Conservation (phyloP, 2,329 filamentous ascomycete species). For the Trichophyton schoenleinii region DNA sequence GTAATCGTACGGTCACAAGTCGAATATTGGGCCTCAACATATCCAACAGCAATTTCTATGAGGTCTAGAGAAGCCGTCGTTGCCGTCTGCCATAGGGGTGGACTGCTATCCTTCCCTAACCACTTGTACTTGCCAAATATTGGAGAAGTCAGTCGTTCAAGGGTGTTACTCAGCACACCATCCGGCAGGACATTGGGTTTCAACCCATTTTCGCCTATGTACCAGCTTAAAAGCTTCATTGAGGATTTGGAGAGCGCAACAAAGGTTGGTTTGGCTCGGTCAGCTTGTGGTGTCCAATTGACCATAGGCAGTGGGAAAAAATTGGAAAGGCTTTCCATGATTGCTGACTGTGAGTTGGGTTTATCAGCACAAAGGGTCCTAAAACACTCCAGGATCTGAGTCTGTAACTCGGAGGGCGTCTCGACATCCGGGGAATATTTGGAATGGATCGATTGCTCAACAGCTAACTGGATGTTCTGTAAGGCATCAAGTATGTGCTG, state of each 20-base stretch:
- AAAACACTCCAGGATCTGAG: constrained; percentile 24
- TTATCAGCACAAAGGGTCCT: constrained; percentile 28
- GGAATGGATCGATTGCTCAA: constrained; percentile 52
- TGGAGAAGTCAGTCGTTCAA: constrained; percentile 56
- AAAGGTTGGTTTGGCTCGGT: constrained; percentile 56
- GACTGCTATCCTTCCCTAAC: constrained; percentile 55
- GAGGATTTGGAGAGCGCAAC: constrained; percentile 77
- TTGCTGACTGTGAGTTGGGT: constrained; percentile 24
- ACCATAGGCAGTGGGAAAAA: constrained; percentile 50
- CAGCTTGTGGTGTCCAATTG: constrained; percentile 26
- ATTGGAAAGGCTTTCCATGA: constrained; percentile 44
- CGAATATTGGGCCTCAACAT: constrained; percentile 38
- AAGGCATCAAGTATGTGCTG: constrained; percentile 57
- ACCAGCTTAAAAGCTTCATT: constrained; percentile 52
- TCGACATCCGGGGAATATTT: constrained; percentile 30
- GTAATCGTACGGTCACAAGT: constrained; percentile 26
- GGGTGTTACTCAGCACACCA: constrained; percentile 51
- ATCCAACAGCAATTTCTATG: constrained; percentile 52
- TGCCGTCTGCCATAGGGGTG: constrained; percentile 66
- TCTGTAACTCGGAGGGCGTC: constrained; percentile 27
- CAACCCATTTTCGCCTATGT: constrained; percentile 28
- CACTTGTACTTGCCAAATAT: constrained; percentile 74
- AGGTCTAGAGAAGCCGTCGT: constrained; percentile 59
- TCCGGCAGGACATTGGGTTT: constrained; percentile 58
- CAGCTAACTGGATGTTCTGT: constrained; percentile 54